Conservation (phyloP, 2,329 filamentous ascomycete species). For the Epichloe hybrida region DNA sequence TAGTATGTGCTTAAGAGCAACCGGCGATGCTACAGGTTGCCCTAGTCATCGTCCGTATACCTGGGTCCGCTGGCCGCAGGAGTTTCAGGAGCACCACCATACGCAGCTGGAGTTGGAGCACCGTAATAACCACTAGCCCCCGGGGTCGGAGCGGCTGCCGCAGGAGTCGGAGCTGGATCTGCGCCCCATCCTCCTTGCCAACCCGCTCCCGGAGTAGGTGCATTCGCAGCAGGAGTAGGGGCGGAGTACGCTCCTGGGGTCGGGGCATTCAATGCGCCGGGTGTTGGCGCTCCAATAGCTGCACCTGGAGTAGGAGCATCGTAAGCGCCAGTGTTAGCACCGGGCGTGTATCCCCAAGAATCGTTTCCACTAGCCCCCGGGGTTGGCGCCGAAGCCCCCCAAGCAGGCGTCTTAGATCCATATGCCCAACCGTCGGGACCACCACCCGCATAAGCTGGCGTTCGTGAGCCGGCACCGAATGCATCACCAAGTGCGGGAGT, state of each 20-base stretch:
- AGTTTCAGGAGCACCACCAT: conserved; percentile 41
- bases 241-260: conserved; percentile 58
- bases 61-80: conserved; percentile 45
- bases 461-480: conserved; percentile 56
- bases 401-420: conserved; percentile 68
- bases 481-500: conserved; percentile 49
- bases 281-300: conserved; percentile 45
- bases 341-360: conserved; percentile 46
- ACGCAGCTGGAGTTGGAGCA: conserved; percentile 53
- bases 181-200: conserved; percentile 46
- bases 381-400: conserved; percentile 46
- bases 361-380: conserved; percentile 45
- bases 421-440: conserved; percentile 47
- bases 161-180: conserved; percentile 55
- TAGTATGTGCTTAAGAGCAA: too few species aligned
- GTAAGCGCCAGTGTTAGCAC: conserved; percentile 37
- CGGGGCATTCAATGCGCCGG: conserved; percentile 51
- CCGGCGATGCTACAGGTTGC: too few species aligned
- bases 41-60: conserved; percentile 37
- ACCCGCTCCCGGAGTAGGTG: conserved; percentile 55
- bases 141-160: conserved; percentile 54
- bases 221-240: conserved; percentile 48
- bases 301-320: conserved; percentile 58
- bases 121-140: conserved; percentile 48
- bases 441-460: conserved; percentile 41